These are phyloP conservation scores for Bryoerythrophyllum caledonicum DNA, from an alignment of 225 moss, liverwort and hornwort species.

Conservation along the genomic window DNA sequence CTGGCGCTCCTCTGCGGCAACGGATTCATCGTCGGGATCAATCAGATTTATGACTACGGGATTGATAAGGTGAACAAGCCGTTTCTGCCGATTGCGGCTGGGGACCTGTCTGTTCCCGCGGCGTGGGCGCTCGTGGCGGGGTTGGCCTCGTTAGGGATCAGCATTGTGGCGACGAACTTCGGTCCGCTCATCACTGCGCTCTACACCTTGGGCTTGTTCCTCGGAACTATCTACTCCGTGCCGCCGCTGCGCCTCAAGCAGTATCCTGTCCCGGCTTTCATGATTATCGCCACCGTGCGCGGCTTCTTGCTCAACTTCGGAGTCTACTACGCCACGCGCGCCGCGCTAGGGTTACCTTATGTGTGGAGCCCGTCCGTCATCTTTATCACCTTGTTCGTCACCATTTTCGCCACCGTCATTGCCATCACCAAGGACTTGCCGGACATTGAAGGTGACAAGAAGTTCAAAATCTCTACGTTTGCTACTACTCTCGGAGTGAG, in stretches of 20 bases:
- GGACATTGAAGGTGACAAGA: constrained; percentile 84
- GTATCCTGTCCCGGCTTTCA: constrained; percentile 79
- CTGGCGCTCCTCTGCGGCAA: constrained; percentile 89
- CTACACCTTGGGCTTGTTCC: constrained; percentile 67
- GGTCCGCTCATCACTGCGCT: constrained; percentile 72
- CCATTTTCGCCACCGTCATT: constrained; percentile 88
- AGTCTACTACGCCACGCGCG: constrained; percentile 91
- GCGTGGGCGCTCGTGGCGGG: constrained; percentile 78
- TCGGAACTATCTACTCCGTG: constrained; percentile 87
- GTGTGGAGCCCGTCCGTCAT: constrained; percentile 85
- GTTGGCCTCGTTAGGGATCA: constrained; percentile 62
- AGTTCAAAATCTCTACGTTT: constrained; percentile 82
- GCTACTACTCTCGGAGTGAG: constrained; percentile 80
- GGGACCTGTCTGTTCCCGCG: constrained; percentile 76
- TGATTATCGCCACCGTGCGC: constrained; percentile 91
- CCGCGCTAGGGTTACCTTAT: constrained; percentile 73
- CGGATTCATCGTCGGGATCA: constrained; percentile 97
- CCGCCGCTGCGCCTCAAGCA: constrained; percentile 86
- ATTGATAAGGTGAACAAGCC: constrained; percentile 98
- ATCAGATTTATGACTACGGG: constrained; percentile 89
- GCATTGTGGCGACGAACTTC: constrained; percentile 76
- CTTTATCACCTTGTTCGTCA: constrained; percentile 91
- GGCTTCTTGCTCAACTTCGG: constrained; percentile 94
- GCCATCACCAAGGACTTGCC: constrained; percentile 95
- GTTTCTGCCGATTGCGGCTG: constrained; percentile 90